Percentiles rank a stretch among this genome's conserved stretches.
phyloP scores from a whole-genome alignment of 163 green algal species.

The Scenedesmus sp. region DNA sequence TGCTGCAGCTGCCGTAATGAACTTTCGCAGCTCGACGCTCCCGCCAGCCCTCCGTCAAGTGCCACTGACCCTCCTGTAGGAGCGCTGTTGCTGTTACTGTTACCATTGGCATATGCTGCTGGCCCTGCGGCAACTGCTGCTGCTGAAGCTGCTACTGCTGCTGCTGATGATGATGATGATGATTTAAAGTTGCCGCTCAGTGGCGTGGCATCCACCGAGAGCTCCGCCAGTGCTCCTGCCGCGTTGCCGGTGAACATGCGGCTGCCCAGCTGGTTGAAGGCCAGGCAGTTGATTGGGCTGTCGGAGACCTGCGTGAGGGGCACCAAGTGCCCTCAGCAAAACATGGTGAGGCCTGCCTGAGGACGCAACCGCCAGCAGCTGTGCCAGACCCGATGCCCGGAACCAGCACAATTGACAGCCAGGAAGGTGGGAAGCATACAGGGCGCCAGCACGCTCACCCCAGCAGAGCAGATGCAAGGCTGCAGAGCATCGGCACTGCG shows the following conservation, averaged over 20 bases:
- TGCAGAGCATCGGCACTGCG: too few species aligned
- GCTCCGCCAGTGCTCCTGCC: conserved; percentile 29
- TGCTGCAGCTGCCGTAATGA: not conserved
- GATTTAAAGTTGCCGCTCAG: not conserved
- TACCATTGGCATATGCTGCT: not conserved
- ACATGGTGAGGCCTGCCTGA: too few species aligned
- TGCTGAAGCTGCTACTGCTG: not conserved
- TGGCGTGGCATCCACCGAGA: conserved; percentile 29
- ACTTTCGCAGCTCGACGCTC: not conserved
- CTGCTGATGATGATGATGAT: not conserved
- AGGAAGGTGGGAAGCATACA: too few species aligned
- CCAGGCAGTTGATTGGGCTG: conserved; percentile 33
- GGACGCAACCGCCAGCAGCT: too few species aligned
- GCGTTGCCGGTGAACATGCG: conserved; percentile 24
- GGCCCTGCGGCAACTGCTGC: not conserved
- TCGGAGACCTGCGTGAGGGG: not conserved
- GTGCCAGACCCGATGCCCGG: too few species aligned
- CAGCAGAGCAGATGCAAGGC: too few species aligned
- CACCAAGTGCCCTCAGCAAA: not conserved
- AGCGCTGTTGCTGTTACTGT: not conserved
- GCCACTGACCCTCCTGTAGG: not conserved
- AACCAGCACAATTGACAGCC: too few species aligned
- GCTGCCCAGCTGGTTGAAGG: conserved; percentile 38
- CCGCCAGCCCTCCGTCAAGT: not conserved
- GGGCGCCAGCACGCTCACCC: too few species aligned